phyloP scores from a whole-genome alignment of 2,329 filamentous ascomycete species.

The Cadophora sp. region DNA sequence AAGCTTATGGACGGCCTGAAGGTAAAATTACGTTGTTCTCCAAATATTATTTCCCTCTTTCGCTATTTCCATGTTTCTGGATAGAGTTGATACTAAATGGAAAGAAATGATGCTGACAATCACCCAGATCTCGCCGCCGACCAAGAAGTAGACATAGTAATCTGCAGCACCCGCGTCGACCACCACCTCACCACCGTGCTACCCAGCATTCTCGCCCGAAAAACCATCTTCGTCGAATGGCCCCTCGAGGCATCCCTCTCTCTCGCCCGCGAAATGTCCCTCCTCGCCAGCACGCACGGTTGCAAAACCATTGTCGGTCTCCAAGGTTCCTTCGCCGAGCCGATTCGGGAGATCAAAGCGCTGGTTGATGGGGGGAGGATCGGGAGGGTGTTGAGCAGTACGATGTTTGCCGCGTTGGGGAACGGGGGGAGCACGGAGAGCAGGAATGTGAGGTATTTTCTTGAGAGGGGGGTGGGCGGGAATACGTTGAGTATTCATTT shows the following conservation, averaged over 20 bases:
- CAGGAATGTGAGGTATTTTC: slow-evolving; percentile 54
- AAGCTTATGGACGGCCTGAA: slow-evolving; percentile 58
- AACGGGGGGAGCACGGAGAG: slow-evolving; percentile 23
- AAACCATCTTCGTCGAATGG: slow-evolving; percentile 64
- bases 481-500: slow-evolving; percentile 39
- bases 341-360: slow-evolving; percentile 52
- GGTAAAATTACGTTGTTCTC: slow-evolving; percentile 1
- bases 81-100: too few species aligned
- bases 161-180: slow-evolving; percentile 60
- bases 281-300: slow-evolving; percentile 45
- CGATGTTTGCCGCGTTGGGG: slow-evolving; percentile 13
- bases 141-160: slow-evolving; percentile 59
- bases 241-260: slow-evolving; percentile 56
- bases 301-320: slow-evolving; percentile 55
- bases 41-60: neutral
- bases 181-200: slow-evolving; percentile 60
- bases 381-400: slow-evolving; percentile 56
- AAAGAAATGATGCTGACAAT: neutral
- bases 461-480: slow-evolving; percentile 53
- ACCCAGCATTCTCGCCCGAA: slow-evolving; percentile 58
- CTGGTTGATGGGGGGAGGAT: slow-evolving; percentile 54
- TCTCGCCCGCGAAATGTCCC: slow-evolving; percentile 52
- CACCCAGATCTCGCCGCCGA: slow-evolving; percentile 53
- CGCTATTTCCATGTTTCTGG: neutral
- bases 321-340: slow-evolving; percentile 57